Evolutionary conservation across 306 rosid genomes (phyloP), one percentile per base, ranked within the genome.

Genomic region (Trifolium dubium): DNA sequence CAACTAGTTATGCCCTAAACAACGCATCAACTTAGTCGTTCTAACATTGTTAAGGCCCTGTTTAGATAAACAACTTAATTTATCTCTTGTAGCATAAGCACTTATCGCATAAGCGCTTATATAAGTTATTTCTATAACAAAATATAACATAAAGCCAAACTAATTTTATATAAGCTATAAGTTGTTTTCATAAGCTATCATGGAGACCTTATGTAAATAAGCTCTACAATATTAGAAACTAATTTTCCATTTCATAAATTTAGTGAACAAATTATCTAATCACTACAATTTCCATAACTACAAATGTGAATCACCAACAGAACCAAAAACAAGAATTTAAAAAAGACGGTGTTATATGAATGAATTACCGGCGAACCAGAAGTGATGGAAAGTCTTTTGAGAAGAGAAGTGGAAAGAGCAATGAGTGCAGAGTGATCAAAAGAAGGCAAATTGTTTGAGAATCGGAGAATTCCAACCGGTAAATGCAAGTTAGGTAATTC

Each of bases 391-490:
- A 94, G 89, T 19, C 58, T 68, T 83, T 86, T 89, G 81, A 94
- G 91, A 59, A 78, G 84, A 40, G 84, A 74, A 64, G 85, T 89
- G 59, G 95, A 86, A 41, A 91, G 84, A 10, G 88, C 94, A 59
- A 91, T 77, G 81, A 88, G 77, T 14, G 97, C 83, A 44, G 96
- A 86, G 77, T 85, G 84, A 58, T 93, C 90, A 15, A 85, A 72
- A 60, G 92, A 80, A 75, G 80, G 76, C 30, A 64, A 79, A 37
- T 69, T 78, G 63, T 75, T 44, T 15, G 80, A 58, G 60, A 86
- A 65, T 56, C 86, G 88, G 80, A 91, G 96, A 71, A 91, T 88
- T 13, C 97, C 96, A 3, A 80, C 89, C 56, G 84, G 84, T 41
- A 88, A 46, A 55, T 54, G 83, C 37, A 89, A 62, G 14, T 18